These are phyloP conservation scores for Prunus padus DNA, from an alignment of 306 rosid species.

Conservation along the genomic window DNA sequence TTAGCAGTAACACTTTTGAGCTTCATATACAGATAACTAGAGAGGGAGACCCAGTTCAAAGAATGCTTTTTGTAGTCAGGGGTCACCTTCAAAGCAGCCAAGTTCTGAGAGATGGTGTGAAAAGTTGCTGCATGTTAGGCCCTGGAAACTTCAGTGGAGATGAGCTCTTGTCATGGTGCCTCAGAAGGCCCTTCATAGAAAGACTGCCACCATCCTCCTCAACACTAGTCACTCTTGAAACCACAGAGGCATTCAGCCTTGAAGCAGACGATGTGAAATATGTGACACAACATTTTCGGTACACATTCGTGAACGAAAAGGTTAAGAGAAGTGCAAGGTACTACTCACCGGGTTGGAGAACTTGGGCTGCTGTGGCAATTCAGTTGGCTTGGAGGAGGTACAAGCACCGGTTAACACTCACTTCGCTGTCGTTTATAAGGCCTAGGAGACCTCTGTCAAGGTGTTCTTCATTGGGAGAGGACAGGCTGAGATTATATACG, in stretches of 20 bases:
- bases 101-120: slow-evolving; percentile 75
- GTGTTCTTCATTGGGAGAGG: slow-evolving; percentile 82
- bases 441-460: slow-evolving; percentile 78
- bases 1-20: background rate
- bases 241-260: slow-evolving; percentile 81
- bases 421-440: slow-evolving; percentile 70
- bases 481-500: slow-evolving; percentile 73
- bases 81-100: slow-evolving; percentile 96
- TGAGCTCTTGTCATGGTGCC: slow-evolving; percentile 91
- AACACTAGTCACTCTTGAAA: slow-evolving; percentile 70
- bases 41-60: slow-evolving; percentile 92
- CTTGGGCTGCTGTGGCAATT: slow-evolving; percentile 95
- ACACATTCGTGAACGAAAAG: slow-evolving; percentile 85
- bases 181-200: slow-evolving; percentile 73
- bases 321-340: slow-evolving; percentile 88
- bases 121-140: slow-evolving; percentile 91
- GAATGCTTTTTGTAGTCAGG: slow-evolving; percentile 89
- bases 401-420: slow-evolving; percentile 62
- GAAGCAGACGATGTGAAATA: slow-evolving; percentile 83
- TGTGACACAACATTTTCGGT: slow-evolving; percentile 89
- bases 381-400: slow-evolving; percentile 91
- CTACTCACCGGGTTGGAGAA: slow-evolving; percentile 95
- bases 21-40: slow-evolving; percentile 51
- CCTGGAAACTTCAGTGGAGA: slow-evolving; percentile 95
- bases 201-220: slow-evolving; percentile 76